Base-by-base conservation (phyloP, 306 rosid genomes). In the Erythrophleum fordii region DNA sequence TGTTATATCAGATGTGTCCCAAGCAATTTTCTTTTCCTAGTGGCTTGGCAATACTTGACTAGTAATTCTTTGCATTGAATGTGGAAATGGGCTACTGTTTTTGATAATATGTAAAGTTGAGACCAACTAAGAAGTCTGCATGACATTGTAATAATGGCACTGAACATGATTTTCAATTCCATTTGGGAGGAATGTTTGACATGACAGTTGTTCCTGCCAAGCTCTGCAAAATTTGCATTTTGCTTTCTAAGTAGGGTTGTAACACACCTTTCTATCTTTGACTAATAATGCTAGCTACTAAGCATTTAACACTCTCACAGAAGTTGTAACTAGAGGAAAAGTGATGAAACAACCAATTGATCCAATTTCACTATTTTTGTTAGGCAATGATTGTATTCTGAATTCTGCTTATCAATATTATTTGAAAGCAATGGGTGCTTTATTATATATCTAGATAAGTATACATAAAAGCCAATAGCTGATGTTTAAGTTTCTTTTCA, bases 371-470 rank as follows among this genome's bases (percentile, higher is more conserved):
- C 18, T 31, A 5, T 58, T 69, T 64, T 31, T 62, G 26, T 51
- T 28, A 14, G 75, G 53, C 68, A 52, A 18, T n/a, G n/a, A n/a
- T n/a, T n/a, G n/a, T n/a, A n/a, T n/a, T n/a, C n/a, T n/a, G n/a
- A n/a, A n/a, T n/a, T n/a, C n/a, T n/a, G n/a, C n/a, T n/a, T 69
- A 20, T 11, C 20, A 58, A 4, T 67, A 26, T 11, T 55, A 25
- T 85, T 78, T 66, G 75, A 17, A 55, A 55, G 17, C 18, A 20
- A 72, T 65, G 58, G 78, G 14, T 70, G 39, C 56, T 70, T 80
- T 80, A n/a, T 44, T 72, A 75, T 70, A 11, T 45, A 45, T 75
- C 22, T 60, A 55, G 35, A 51, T 80, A 37, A 45, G 76, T 71
- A 60, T 56, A 37, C 53, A 68, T 26, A 25, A 58, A 25, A 58